Evolutionary conservation across 768 basidiomycete genomes (phyloP).

Genomic region (Mycena vulgaris): DNA sequence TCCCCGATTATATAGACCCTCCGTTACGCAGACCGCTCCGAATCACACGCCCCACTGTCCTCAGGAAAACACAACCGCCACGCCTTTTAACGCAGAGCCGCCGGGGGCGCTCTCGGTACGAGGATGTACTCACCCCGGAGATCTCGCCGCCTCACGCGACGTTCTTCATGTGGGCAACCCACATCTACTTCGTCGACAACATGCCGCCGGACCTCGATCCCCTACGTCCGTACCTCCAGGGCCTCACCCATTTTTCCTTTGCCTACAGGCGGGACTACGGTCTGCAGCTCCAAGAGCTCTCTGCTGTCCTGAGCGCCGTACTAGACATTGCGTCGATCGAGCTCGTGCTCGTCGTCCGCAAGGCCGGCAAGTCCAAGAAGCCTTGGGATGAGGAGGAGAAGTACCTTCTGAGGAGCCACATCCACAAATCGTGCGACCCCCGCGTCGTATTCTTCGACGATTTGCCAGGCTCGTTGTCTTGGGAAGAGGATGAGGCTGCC

Average conservation of each 20-base stretch:
- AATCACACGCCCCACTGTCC: background rate
- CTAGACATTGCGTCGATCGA: background rate
- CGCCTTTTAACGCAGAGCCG: too few species aligned
- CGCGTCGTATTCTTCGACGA: conserved; percentile 10
- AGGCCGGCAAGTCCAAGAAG: background rate
- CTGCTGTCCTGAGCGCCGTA: background rate
- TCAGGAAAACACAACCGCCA: too few species aligned
- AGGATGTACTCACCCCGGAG: too few species aligned
- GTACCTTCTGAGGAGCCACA: background rate
- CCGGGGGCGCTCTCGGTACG: background rate
- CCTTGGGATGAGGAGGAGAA: background rate
- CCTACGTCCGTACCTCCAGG: background rate
- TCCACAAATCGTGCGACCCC: background rate
- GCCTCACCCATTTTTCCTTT: conserved; percentile 5
- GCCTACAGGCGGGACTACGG: background rate
- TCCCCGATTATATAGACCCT: background rate
- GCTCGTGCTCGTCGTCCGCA: conserved; percentile 2
- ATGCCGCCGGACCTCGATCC: background rate
- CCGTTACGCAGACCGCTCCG: background rate
- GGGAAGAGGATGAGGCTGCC: background rate
- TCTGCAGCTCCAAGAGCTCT: background rate
- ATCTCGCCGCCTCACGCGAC: background rate
- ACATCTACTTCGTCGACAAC: conserved; percentile 4
- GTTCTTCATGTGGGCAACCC: background rate
- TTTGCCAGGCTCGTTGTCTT: background rate